These are phyloP conservation scores for Ceriops tagal DNA, from an alignment of 345 rosid genomes.

Conservation along the genomic window DNA sequence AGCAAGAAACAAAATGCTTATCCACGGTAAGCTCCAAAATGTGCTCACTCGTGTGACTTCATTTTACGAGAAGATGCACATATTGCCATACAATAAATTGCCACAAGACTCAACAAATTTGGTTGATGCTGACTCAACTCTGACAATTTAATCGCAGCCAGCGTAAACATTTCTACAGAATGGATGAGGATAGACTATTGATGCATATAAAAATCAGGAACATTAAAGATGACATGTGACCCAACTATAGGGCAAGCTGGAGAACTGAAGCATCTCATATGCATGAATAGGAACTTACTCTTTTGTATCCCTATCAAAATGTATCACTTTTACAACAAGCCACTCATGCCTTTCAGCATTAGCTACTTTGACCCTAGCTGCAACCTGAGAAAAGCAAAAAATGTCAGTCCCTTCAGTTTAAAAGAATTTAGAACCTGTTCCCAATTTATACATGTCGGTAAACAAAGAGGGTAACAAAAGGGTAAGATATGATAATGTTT, in stretches of 20 bases:
- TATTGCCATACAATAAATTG: background rate
- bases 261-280: background rate
- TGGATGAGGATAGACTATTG: no score
- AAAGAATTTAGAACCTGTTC: constrained; percentile 3
- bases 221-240: background rate
- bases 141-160: no score
- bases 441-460: background rate
- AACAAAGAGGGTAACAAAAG: background rate
- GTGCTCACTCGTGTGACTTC: background rate
- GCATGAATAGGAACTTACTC: constrained; percentile 54
- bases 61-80: background rate
- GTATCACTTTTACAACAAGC: constrained; percentile 87
- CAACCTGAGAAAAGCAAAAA: constrained; percentile 53
- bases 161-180: no score
- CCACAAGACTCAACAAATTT: no score
- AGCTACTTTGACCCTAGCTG: constrained; percentile 78
- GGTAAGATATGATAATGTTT: background rate
- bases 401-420: constrained; percentile 4
- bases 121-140: no score
- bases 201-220: background rate
- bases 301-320: constrained; percentile 82
- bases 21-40: no score
- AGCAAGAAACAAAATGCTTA: background rate
- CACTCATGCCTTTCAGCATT: constrained; percentile 89
- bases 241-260: background rate